Conservation (phyloP, 192 early-diverging fungal species). For the Coemansia reversa region DNA sequence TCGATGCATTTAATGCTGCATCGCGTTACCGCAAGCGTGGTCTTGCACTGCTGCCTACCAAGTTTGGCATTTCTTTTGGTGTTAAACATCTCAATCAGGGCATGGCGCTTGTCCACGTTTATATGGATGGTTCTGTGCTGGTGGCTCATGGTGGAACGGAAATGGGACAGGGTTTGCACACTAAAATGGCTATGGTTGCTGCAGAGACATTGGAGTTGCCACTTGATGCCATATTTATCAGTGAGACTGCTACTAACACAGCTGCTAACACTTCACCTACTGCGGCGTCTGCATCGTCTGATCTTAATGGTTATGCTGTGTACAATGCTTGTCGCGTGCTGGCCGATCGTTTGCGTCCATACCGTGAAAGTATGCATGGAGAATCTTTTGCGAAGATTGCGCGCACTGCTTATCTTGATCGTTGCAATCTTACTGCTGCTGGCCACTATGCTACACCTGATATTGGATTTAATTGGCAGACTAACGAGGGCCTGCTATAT, state of each 20-base stretch:
- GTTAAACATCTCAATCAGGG: conserved; percentile 80
- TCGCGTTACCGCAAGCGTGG: conserved; percentile 80
- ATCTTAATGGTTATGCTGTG: conserved; percentile 82
- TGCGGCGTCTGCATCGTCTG: conserved; percentile 74
- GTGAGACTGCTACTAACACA: conserved; percentile 74
- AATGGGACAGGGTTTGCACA: conserved; percentile 91
- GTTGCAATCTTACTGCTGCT: conserved; percentile 74
- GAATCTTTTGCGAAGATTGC: conserved; percentile 56
- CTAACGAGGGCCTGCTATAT: conserved; percentile 67
- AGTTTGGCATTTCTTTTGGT: conserved; percentile 80
- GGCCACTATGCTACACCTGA: conserved; percentile 88
- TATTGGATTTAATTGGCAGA: conserved; percentile 71
- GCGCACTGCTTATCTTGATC: conserved; percentile 71
- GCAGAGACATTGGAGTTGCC: conserved; percentile 79
- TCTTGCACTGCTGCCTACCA: conserved; percentile 75
- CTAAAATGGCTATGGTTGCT: conserved; percentile 83
- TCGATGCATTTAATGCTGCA: conserved; percentile 68
- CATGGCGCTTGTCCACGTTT: conserved; percentile 79
- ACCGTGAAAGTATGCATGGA: conserved; percentile 59
- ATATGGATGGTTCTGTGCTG: conserved; percentile 80
- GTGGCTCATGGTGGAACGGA: conserved; percentile 85
- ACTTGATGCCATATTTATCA: conserved; percentile 63
- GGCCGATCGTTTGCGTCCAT: conserved; percentile 68
- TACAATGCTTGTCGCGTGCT: conserved; percentile 75
- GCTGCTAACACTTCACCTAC: conserved; percentile 80